Percentiles rank a stretch among this genome's conserved stretches.
phyloP scores from a whole-genome alignment of 495 filamentous ascomycete genomes.

The Aspergillus incahuasiensis region DNA sequence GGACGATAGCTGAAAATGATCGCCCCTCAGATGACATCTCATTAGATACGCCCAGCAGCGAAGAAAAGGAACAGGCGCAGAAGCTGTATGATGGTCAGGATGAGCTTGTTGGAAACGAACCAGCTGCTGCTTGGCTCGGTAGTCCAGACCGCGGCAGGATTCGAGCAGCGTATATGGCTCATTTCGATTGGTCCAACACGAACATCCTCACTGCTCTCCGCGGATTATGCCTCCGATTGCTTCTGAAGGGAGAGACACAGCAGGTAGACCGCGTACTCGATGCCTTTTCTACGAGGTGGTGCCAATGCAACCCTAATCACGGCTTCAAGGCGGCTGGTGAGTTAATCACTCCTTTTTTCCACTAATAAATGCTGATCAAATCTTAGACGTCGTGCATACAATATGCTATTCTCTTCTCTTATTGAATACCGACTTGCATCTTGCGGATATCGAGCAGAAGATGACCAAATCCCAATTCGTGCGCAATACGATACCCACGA shows the following conservation, averaged over 20 bases:
- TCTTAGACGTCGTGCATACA: constrained; percentile 86
- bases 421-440: constrained; percentile 92
- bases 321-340: constrained; percentile 87
- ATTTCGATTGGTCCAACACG: constrained; percentile 80
- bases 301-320: constrained; percentile 87
- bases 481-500: constrained; percentile 92
- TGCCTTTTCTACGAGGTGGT: constrained; percentile 85
- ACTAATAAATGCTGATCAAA: background rate
- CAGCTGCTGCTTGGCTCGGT: constrained; percentile 86
- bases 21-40: constrained; percentile 23
- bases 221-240: constrained; percentile 72
- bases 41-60: constrained; percentile 43
- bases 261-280: constrained; percentile 93
- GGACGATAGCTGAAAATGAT: constrained; percentile 17
- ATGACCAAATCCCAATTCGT: constrained; percentile 94
- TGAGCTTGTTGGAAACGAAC: constrained; percentile 66
- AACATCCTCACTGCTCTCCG: constrained; percentile 79
- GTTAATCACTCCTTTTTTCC: constrained; percentile 16
- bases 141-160: constrained; percentile 60
- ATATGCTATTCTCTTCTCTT: constrained; percentile 95
- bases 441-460: constrained; percentile 90
- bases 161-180: constrained; percentile 81
- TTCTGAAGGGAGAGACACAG: constrained; percentile 89
- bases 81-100: constrained; percentile 86
- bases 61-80: constrained; percentile 66